These are phyloP conservation scores for Adansonia grandidieri DNA, from an alignment of 441 rosid genomes.

Conservation along the genomic window DNA sequence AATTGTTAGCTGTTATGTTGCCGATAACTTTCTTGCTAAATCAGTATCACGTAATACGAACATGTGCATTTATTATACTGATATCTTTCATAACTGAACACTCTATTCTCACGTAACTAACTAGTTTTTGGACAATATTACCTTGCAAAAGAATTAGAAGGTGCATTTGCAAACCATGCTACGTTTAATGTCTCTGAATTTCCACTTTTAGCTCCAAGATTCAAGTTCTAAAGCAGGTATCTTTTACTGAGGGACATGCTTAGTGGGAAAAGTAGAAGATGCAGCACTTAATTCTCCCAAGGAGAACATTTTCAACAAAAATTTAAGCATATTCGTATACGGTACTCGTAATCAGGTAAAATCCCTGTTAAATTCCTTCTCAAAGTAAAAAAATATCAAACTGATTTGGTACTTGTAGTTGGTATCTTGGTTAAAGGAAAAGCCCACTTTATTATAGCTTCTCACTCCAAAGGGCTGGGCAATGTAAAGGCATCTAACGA, in stretches of 20 bases:
- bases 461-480: background rate
- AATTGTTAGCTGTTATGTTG: background rate
- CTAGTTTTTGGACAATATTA: background rate
- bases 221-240: too few relatives aligned
- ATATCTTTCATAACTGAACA: background rate
- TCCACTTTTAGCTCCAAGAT: too few relatives aligned
- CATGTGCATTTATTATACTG: background rate
- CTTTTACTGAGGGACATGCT: too few relatives aligned
- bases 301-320: too few relatives aligned
- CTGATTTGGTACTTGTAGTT: too few relatives aligned
- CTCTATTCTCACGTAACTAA: background rate
- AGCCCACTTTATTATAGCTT: background rate
- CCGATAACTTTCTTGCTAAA: background rate
- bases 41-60: background rate
- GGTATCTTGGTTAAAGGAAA: background rate
- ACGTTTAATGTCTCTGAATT: too few relatives aligned
- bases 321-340: too few relatives aligned
- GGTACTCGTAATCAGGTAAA: too few relatives aligned
- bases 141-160: background rate
- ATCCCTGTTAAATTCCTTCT: background rate
- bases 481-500: background rate
- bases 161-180: background rate
- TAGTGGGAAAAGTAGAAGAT: too few relatives aligned
- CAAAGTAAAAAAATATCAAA: too few relatives aligned
- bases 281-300: too few relatives aligned